Base-by-base conservation (phyloP, 495 filamentous ascomycete species). In the Xylaria grammica region DNA sequence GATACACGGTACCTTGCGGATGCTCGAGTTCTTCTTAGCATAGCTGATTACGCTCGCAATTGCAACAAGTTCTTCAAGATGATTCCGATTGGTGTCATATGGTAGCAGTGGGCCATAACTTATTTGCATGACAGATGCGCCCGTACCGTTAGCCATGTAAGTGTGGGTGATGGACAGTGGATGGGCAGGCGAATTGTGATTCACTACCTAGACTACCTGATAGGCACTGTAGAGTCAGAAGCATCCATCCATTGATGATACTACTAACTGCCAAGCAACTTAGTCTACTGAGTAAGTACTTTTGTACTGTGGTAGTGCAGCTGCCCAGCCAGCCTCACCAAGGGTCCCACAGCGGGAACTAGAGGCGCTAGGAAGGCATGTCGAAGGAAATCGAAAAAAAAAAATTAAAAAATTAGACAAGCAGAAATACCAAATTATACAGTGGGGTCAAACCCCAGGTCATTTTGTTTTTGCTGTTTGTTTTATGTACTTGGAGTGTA, bases 281-380 rank as follows among this genome's bases (percentile, higher is more conserved):
- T 48, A 52, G 24, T 52, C 24, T 54, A 54, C n/a, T 3, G 7
- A 36, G 29, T 8, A 15, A 24, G 27, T 13, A 34, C 19, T 20
- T 36, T 32, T 30, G 49, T 32, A 45, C 49, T 62, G 49, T 49
- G 24, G 60, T 34, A 62, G 24, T 62, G 60, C 48, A 45, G 51
- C 60, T 54, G 60, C 60, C 36, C 50, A 46, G 38, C 62, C 62
- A 74, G 72, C 72, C 72, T 69, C 72, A 74, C 30, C 26, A 26
- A 36, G 46, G 32, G 72, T 68, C 69, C 72, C 72, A 74, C 72
- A 74, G 71, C 72, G 72, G 72, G 69, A 74, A 59, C 72, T 74
- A 74, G 49, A 36, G 26, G 26, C 45, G 49, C 60, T 62, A 62
- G 11, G 22, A 30, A 32, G 34, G n/a, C 20, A 34, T 40, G 34